These are phyloP conservation scores for Aureobasidium sp. DNA, from an alignment of 2,329 filamentous ascomycete species.

Conservation along the genomic window DNA sequence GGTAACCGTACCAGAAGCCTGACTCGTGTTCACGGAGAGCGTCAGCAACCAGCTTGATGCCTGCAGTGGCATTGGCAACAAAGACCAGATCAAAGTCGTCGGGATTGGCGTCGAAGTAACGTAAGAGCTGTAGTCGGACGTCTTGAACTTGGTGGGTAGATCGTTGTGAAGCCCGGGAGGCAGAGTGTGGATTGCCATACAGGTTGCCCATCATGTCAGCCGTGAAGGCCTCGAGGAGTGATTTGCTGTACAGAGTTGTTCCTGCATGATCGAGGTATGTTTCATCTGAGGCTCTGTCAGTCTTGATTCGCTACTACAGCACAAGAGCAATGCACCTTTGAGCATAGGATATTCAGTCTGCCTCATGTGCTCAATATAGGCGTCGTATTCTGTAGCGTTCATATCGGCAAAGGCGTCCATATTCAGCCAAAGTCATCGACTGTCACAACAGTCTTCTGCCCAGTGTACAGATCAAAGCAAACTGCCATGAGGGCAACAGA, in stretches of 20 bases:
- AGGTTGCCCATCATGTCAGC: slow-evolving; percentile 68
- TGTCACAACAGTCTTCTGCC: background rate
- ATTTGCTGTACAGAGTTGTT: slow-evolving; percentile 50
- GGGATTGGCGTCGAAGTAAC: slow-evolving; percentile 75
- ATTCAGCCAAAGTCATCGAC: slow-evolving; percentile 24
- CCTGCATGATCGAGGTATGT: slow-evolving; percentile 88
- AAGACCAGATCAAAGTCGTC: slow-evolving; percentile 82
- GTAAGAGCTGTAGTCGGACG: slow-evolving; percentile 62
- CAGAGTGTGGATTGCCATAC: slow-evolving; percentile 89
- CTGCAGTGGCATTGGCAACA: slow-evolving; percentile 86
- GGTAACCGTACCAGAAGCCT: slow-evolving; percentile 78
- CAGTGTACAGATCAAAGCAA: background rate
- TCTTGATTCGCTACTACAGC: background rate
- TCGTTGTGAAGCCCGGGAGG: slow-evolving; percentile 68
- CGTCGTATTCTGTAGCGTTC: slow-evolving; percentile 30
- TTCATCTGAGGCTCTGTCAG: slow-evolving; percentile 10
- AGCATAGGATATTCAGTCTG: slow-evolving; percentile 41
- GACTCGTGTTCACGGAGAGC: slow-evolving; percentile 58
- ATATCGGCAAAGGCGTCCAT: slow-evolving; percentile 22
- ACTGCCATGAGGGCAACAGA: slow-evolving; percentile 5
- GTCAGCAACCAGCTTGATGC: slow-evolving; percentile 79
- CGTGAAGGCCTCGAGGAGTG: slow-evolving; percentile 71
- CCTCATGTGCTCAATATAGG: slow-evolving; percentile 43
- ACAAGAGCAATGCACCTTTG: slow-evolving; percentile 3
- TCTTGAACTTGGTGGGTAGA: slow-evolving; percentile 67